Evolutionary conservation across 2,329 filamentous ascomycete species (phyloP), one percentile per base, ranked within the genome.

Genomic region (Chrysoporthe deuterocubensis): DNA sequence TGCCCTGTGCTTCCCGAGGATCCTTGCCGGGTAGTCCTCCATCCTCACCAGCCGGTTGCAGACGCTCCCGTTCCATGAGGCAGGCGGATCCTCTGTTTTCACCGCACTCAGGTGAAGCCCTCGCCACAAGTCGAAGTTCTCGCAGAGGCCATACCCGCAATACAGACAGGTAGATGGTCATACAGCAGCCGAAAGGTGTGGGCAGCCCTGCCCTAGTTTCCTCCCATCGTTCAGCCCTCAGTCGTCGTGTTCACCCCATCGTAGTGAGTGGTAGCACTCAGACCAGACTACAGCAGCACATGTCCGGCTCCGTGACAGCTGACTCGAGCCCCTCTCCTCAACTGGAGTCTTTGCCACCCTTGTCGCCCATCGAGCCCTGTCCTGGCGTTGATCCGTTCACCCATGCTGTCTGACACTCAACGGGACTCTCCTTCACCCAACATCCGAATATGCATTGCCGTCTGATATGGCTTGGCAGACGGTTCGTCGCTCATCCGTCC

Each of bases 391-490:
- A 72, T 74, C 71, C 68, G 70, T 65, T 71, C 68, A 73, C 71
- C 73, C 73, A 74, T 74, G 74, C 75, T 73, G 76, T 75, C 77
- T 81, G 79, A 80, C 72, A 80, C 78, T 76, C 76, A 72, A 76
- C 79, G 80, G 80, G 80, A 77, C 74, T 70, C 69, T 75, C 73
- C 75, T 77, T 74, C 71, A 66, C 75, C 74, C 72, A 72, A 72
- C 74, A 80, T 79, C 80, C 80, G 78, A 77, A 75, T 73, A 71
- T 67, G 72, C 70, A 43, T 62, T 67, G 59, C 73, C 68, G 73
- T 75, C 74, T 73, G 74, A 71, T 73, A 64, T 72, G 68, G 57
- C 75, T 77, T 77, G 76, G 76, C 75, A 69, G 52, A 65, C 70
- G 70, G 71, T 72, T 72, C 67, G 70, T 54, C 64, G 42, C 66